Percentiles rank a stretch among this genome's conserved stretches.
phyloP scores from a whole-genome alignment of 23 red algal genomes.

The Chondrus crispus region DNA sequence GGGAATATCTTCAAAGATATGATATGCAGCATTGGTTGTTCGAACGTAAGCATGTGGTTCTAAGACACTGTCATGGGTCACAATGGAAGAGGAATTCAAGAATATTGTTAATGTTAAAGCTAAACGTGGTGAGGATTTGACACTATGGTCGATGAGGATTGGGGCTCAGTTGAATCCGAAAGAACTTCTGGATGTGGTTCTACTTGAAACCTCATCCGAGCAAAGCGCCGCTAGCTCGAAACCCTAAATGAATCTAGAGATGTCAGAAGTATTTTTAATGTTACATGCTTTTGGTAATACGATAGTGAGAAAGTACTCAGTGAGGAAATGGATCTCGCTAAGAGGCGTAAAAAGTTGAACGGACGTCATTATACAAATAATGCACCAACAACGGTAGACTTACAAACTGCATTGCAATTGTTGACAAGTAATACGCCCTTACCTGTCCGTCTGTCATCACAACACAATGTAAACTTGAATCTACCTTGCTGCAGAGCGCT shows the following conservation, averaged over 20 bases:
- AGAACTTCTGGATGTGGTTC: not conserved
- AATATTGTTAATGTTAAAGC: not conserved
- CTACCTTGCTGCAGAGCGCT: no score
- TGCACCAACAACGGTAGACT: not conserved
- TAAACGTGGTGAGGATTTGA: not conserved
- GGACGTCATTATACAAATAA: not conserved
- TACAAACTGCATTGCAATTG: not conserved
- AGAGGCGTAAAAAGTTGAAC: not conserved
- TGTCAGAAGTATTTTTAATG: not conserved
- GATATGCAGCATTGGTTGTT: no score
- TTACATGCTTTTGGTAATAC: not conserved
- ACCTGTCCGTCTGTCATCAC: no score
- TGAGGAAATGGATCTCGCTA: not conserved
- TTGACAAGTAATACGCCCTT: not conserved
- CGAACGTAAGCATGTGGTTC: not conserved
- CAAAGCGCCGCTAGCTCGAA: not conserved
- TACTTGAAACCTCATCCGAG: not conserved
- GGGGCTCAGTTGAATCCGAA: not conserved
- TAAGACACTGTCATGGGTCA: not conserved
- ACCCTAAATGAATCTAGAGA: not conserved
- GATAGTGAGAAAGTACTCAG: not conserved
- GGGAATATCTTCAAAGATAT: not conserved
- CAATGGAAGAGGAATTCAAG: not conserved
- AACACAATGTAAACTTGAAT: no score
- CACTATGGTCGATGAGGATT: not conserved